Evolutionary conservation across 768 basidiomycete genomes (phyloP).

Genomic region (Mycena sanguinolenta): DNA sequence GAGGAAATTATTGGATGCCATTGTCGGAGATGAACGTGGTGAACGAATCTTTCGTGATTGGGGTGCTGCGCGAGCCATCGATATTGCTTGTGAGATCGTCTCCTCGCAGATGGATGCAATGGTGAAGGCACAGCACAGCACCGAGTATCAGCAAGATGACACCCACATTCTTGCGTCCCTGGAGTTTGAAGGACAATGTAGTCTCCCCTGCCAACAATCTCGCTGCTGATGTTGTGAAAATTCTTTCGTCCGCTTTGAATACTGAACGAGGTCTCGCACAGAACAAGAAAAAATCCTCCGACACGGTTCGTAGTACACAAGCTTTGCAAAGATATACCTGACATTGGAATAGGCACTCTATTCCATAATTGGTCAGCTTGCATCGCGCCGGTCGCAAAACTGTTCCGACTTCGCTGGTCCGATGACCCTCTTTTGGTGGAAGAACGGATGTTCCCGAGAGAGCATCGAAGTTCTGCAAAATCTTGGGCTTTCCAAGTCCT

Average conservation of each 20-base stretch:
- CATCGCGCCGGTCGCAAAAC: background rate
- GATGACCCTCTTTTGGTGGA: slow-evolving; percentile 15
- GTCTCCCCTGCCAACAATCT: background rate
- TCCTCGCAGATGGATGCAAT: background rate
- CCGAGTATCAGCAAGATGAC: background rate
- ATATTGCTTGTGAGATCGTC: background rate
- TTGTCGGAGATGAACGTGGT: background rate
- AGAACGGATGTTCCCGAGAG: background rate
- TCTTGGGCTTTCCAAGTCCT: slow-evolving; percentile 12
- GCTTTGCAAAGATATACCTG: too few species aligned
- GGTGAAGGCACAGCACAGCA: background rate
- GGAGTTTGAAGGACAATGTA: slow-evolving; percentile 3
- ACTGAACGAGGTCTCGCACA: background rate
- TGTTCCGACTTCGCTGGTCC: slow-evolving; percentile 9
- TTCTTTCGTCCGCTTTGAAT: background rate
- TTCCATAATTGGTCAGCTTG: slow-evolving; percentile 7
- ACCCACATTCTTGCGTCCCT: slow-evolving; percentile 1
- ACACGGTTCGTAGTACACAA: background rate
- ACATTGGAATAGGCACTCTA: slow-evolving; percentile 4
- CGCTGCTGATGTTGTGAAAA: background rate
- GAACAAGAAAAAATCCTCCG: slow-evolving; percentile 1
- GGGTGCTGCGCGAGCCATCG: background rate
- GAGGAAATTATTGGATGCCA: background rate
- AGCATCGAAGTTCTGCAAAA: slow-evolving; percentile 7
- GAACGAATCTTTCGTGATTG: background rate